Base-by-base conservation (phyloP, 2,329 filamentous ascomycete genomes). In the Diaporthe eres region DNA sequence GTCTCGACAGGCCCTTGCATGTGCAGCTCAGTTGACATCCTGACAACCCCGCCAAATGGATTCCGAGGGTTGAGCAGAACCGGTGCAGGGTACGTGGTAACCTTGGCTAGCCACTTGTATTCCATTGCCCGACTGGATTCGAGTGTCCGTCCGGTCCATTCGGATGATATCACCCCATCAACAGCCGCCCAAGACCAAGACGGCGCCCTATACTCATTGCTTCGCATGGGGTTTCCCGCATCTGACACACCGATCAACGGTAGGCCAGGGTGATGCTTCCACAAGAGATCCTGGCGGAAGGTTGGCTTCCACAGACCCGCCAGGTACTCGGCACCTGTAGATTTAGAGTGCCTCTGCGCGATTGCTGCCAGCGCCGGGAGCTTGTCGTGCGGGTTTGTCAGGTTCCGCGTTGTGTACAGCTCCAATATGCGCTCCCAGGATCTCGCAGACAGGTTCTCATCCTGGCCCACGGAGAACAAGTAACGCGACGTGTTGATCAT, bases 371-470 rank as follows among this genome's bases (percentile, higher is more conserved):
- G 19, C 2, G 42, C 61, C 2, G 42, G 61, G 25, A 47, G 42
- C 28, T 47, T 65, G 42, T 65, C 42, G 9, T 49, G 13, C n/a
- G 25, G 61, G 19, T 65, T 65, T 47, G 42, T 65, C 25, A 65
- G 61, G 42, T 65, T 47, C 25, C 42, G 61, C 12, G 61, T 10
- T 4, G 42, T 49, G 61, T 65, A 49, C 15, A 49, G 8, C 42
- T 49, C 8, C 25, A 47, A 17, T 13, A 34, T 22, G 9, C 1
- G 10, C 3, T 5, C 17, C 39, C 39, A 65, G 8, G 15, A 47
- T 12, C 4, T 6, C 15, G 25, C n/a, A 2, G 7, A 47, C 60
- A 63, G 7, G 19, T 19, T 5, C 2, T 6, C 60, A 28, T 10
- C 25, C 9, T 5, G 25, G 60, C 17, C 5, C 12, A 28, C 25